Evolutionary conservation across 2,329 filamentous ascomycete genomes (phyloP), one percentile per base, ranked within the genome.

Genomic region (Neonectria magnoliae): DNA sequence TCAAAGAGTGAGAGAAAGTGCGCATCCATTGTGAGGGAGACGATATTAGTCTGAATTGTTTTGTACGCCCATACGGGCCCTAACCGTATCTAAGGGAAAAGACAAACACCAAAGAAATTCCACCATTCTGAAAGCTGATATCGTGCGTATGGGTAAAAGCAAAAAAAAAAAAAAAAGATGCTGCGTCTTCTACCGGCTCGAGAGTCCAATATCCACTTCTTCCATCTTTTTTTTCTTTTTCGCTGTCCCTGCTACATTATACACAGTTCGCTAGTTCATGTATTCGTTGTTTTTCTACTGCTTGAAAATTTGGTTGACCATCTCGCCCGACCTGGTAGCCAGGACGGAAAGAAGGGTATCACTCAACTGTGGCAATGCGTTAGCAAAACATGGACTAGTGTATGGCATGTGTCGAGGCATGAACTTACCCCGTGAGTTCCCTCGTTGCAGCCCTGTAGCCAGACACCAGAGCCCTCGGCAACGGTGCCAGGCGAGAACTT

Each of bases 361-460:
- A 76, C 92, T 93, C 80, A 97, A 81, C 88, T 92, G 73, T 61
- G 54, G 52, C 16, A 41, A 6, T 56, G 62, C 53, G 69, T 73
- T 65, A 76, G 74, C 56, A 64, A 22, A 44, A 16, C 51, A 58
- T 38, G 8, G 14, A 22, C 27, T 36, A 16, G 5, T 16, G 31
- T 65, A 58, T 45, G 51, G 9, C n/a, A 57, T 38, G n/a, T 48
- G 41, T 25, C n/a, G 8, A 20, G 33, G 36, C 22, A 27, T 54
- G 55, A 62, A 89, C 91, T 89, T 87, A 95, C 91, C 64, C 95
- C 95, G 79, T 98, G 95, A 36, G 94, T 97, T 66, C 86, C 89
- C 83, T 98, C 94, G 77, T 94, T 97, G 82, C 94, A 98, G 33
- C 95, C 95, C 78, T 98, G 96, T 72, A 98, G 84, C 91, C 93